Base-by-base conservation (phyloP, 1,284 basidiomycete species). In the Xerocomus nothofagi region DNA sequence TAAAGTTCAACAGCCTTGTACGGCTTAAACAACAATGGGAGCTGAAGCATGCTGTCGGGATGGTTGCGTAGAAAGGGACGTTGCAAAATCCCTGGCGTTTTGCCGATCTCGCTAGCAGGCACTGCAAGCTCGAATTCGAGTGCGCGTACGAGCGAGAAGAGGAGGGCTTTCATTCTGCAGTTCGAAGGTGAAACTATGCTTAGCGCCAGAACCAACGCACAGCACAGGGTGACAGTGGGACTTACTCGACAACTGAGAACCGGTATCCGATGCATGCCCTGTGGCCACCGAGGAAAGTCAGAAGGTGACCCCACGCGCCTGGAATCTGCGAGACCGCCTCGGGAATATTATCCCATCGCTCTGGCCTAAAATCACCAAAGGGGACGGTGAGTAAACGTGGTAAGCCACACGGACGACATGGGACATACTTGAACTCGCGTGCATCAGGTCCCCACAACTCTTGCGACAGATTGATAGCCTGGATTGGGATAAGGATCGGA, bases 241-340 rank as follows among this genome's bases (percentile, higher is more conserved):
- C 73, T 59, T 57, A 82, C 80, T 89, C 86, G 21, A 80, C 71
- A 18, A 89, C 58, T 6, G 86, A 77, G 60, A 90, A 88, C 3
- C 83, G 78, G 65, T 84, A 90, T 1, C 87, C 86, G 44, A 86
- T 86, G 60, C 83, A 86, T 3, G 79, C 74, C 29, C 77, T 74
- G 3, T 80, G 74, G 0, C 84, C 84, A 8, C 78, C 78, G 10
- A 82, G 58, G 73, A 88, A 88, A 1, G 80, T 75, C 38, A 86
- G 65, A 52, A 80, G 57, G 56, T 85, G 76, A 9, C 76, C 73
- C 76, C 75, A 84, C 0, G 85, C 72, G 0, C 83, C 79, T 2
- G 85, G 85, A 21, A 86, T 72, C 0, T 61, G 63, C 3, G 66
- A 60, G 1, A 72, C 72, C 0, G 67, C 69, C 20, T 77, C 74